A percentile compares a stretch with the other conserved stretches of the same genome.
phyloP scores from a whole-genome alignment of 2,329 filamentous ascomycete genomes.

The Phyllosticta paracitricarpa region DNA sequence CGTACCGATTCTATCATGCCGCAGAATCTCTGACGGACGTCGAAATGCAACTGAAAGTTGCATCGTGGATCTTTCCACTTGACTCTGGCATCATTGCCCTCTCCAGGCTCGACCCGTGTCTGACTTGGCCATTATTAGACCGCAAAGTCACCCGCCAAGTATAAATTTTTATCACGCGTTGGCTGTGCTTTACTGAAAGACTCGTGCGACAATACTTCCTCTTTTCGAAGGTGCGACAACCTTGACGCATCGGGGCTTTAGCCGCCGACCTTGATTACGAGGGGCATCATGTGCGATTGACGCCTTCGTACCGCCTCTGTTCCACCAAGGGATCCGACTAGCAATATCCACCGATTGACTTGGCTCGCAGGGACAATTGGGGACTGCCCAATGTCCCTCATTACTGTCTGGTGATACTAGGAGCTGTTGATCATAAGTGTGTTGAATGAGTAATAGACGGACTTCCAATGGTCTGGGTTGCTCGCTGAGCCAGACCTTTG shows the following conservation, averaged over 20 bases:
- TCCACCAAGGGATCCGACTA: background rate
- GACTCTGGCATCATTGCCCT: background rate
- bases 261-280: background rate
- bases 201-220: background rate
- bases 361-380: background rate
- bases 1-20: background rate
- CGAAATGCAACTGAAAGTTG: background rate
- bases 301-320: background rate
- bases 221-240: background rate
- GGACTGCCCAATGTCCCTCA: background rate
- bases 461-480: background rate
- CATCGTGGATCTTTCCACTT: background rate
- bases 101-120: background rate
- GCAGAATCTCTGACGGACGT: background rate
- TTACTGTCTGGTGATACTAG: too few species aligned
- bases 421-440: too few species aligned
- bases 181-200: background rate
- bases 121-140: background rate
- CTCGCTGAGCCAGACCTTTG: background rate
- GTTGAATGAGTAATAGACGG: too few species aligned
- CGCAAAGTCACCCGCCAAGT: background rate
- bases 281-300: background rate
- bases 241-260: background rate
- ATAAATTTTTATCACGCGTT: background rate
- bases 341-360: background rate